Conservation (phyloP, 176 grass and related monocot species). For the Eragrostis nindensis region DNA sequence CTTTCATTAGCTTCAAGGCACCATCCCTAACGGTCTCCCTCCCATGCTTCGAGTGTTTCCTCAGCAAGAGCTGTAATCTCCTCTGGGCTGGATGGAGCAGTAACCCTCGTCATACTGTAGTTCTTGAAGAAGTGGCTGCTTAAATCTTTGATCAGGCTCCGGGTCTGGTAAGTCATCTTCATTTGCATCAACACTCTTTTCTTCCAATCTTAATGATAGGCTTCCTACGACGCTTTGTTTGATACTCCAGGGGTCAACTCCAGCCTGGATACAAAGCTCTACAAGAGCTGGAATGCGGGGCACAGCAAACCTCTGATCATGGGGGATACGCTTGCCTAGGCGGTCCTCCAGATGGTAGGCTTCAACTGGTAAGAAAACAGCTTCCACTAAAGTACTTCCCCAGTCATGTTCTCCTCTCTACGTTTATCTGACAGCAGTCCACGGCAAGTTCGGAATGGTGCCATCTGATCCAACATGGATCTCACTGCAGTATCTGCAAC, state of each 20-base stretch:
- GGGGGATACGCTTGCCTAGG: conserved; percentile 72
- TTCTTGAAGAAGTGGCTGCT: conserved; percentile 69
- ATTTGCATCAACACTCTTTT: conserved; percentile 87
- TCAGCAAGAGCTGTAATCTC: conserved; percentile 66
- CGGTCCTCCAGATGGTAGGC: conserved; percentile 82
- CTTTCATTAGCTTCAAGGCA: conserved; percentile 73
- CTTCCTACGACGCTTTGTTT: conserved; percentile 80
- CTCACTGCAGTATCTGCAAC: conserved; percentile 79
- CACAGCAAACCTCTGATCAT: conserved; percentile 78
- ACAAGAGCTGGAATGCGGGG: conserved; percentile 76
- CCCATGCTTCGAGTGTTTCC: conserved; percentile 78
- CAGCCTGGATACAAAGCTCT: conserved; percentile 93
- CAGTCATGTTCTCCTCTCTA: conserved; percentile 86
- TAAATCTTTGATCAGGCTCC: conserved; percentile 58
- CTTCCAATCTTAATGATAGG: conserved; percentile 74
- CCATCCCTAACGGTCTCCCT: conserved; percentile 59
- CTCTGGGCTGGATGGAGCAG: conserved; percentile 49
- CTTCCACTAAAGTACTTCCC: conserved; percentile 67
- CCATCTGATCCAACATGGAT: conserved; percentile 83
- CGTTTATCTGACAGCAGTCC: conserved; percentile 66
- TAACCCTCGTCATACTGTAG: conserved; percentile 43
- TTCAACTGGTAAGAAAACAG: conserved; percentile 80
- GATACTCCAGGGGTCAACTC: conserved; percentile 75
- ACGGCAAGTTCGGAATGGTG: conserved; percentile 83
- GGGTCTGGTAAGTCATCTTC: conserved; percentile 86